phyloP scores from a whole-genome alignment of 2,329 filamentous ascomycete genomes.

The Cadophora luteo-olivacea region DNA sequence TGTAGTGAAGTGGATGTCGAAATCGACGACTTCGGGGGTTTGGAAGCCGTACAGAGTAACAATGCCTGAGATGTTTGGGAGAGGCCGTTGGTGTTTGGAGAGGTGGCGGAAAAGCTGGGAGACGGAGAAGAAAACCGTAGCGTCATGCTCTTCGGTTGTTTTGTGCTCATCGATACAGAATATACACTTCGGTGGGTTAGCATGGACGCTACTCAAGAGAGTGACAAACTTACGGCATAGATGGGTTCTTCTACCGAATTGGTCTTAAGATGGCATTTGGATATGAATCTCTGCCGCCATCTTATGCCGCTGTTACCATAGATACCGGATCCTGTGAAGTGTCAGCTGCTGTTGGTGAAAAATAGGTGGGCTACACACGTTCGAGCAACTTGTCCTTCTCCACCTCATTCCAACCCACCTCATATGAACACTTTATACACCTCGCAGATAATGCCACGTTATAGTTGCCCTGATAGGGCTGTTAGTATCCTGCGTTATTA shows the following conservation, averaged over 20 bases:
- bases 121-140: constrained; percentile 44
- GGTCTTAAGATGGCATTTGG: constrained; percentile 43
- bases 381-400: constrained; percentile 41
- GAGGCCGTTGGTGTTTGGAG: constrained; percentile 40
- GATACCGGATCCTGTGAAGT: constrained; percentile 37
- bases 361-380: constrained; percentile 27
- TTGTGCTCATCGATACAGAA: constrained; percentile 43
- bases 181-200: constrained; percentile 36
- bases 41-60: constrained; percentile 40
- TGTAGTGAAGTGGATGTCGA: constrained; percentile 42
- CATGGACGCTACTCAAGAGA: background rate
- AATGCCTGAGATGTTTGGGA: constrained; percentile 40
- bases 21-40: constrained; percentile 38
- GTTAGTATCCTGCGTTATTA: constrained; percentile 30
- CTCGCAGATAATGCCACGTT: constrained; percentile 40
- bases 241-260: constrained; percentile 39
- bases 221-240: constrained; percentile 39
- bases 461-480: constrained; percentile 39
- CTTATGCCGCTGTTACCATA: constrained; percentile 42
- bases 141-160: constrained; percentile 44
- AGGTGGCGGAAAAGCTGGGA: constrained; percentile 42
- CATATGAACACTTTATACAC: constrained; percentile 43
- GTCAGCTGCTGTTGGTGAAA: background rate
- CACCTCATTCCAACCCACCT: constrained; percentile 41
- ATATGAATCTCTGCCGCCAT: constrained; percentile 43